These are phyloP conservation scores for Francoa sonchifolia DNA, from an alignment of 441 rosid genomes.

Conservation along the genomic window DNA sequence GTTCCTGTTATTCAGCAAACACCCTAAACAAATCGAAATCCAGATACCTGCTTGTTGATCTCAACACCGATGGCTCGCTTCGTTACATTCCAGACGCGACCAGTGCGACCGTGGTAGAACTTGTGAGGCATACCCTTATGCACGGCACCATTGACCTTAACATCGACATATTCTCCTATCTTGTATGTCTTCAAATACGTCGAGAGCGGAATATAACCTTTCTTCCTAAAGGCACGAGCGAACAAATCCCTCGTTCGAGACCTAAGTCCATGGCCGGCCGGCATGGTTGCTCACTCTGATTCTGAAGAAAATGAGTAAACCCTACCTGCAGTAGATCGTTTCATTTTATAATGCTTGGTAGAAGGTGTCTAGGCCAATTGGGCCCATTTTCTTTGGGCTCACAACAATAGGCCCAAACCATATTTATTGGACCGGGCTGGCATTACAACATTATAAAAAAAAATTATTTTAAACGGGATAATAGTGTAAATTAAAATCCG, in stretches of 20 bases:
- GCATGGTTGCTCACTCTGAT: too few relatives aligned
- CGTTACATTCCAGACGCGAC: slow-evolving; percentile 26
- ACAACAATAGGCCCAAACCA: too few relatives aligned
- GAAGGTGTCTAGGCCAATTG: too few relatives aligned
- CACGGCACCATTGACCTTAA: slow-evolving; percentile 23
- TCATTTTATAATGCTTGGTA: too few relatives aligned
- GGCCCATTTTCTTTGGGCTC: too few relatives aligned
- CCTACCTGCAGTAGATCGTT: too few relatives aligned
- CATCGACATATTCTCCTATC: slow-evolving; percentile 21
- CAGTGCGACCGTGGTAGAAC: slow-evolving; percentile 27
- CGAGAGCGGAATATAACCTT: slow-evolving; percentile 21
- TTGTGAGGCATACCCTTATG: slow-evolving; percentile 28
- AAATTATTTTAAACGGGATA: too few relatives aligned
- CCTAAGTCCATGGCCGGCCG: slow-evolving; percentile 25
- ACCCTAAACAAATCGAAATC: not conserved
- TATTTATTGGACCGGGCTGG: too few relatives aligned
- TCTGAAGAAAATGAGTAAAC: too few relatives aligned
- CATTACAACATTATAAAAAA: too few relatives aligned
- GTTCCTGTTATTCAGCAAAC: too few relatives aligned
- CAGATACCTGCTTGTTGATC: slow-evolving; percentile 19
- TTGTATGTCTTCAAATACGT: slow-evolving; percentile 19
- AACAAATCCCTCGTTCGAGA: slow-evolving; percentile 22
- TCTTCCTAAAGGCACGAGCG: slow-evolving; percentile 24
- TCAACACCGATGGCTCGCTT: slow-evolving; percentile 25
- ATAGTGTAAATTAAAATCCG: too few relatives aligned